Conservation (phyloP, 768 basidiomycete species). For the Suillus ampliporus region DNA sequence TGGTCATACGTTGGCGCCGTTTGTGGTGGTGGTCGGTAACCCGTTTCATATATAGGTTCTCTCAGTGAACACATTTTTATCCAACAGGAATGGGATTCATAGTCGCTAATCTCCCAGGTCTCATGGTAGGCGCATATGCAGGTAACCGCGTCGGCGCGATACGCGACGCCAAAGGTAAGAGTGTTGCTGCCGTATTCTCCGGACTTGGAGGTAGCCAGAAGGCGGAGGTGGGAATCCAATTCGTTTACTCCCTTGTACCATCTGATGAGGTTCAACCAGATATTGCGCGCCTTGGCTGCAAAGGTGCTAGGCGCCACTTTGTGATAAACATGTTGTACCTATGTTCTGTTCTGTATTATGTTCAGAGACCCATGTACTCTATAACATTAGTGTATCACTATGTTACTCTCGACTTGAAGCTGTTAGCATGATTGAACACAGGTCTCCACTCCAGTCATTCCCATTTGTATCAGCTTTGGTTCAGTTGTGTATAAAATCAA, state of each 20-base stretch:
- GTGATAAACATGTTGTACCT: conserved; percentile 10
- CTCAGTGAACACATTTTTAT: conserved; percentile 45
- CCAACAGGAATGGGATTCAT: conserved; percentile 46
- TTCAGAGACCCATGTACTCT: background rate
- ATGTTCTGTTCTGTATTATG: background rate
- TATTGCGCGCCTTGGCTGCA: conserved; percentile 78
- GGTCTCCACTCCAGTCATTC: background rate
- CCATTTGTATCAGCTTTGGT: background rate
- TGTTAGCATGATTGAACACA: background rate
- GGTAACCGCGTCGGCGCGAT: conserved; percentile 92
- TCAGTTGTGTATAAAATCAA: background rate
- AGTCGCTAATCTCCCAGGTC: conserved; percentile 84
- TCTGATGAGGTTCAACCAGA: conserved; percentile 46
- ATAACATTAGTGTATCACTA: background rate
- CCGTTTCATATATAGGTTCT: background rate
- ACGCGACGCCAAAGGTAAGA: conserved; percentile 93
- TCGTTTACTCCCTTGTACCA: background rate
- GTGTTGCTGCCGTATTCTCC: conserved; percentile 86
- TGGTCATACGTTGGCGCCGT: conserved; percentile 77
- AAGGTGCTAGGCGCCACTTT: conserved; percentile 80
- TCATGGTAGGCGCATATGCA: conserved; percentile 84
- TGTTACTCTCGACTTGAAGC: background rate
- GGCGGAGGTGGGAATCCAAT: conserved; percentile 67
- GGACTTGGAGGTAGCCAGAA: conserved; percentile 80
- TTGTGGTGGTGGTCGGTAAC: conserved; percentile 62